Percentiles rank a stretch among this genome's conserved stretches.
Conservation (phyloP, 352 stramenopile species). For the Elongisporangium undulatum region DNA sequence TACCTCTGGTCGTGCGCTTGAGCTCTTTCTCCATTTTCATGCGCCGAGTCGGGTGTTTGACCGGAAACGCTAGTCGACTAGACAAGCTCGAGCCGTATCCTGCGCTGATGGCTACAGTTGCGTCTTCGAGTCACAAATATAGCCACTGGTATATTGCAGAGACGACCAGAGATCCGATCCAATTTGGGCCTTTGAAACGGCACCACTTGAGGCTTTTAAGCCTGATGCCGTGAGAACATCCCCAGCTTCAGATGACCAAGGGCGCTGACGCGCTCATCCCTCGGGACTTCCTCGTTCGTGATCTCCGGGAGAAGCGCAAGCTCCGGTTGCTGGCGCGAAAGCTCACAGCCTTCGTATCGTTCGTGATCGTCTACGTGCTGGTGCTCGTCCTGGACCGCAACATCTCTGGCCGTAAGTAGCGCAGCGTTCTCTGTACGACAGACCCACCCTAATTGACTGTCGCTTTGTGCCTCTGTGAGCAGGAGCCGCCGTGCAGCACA, state of each 20-base stretch:
- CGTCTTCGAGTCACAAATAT: not conserved
- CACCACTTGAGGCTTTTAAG: not conserved
- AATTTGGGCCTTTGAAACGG: not conserved
- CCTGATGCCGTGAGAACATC: conserved; percentile 3
- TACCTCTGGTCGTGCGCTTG: conserved; percentile 10
- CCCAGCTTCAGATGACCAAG: conserved; percentile 24
- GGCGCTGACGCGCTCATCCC: conserved; percentile 17
- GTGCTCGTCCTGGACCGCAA: conserved; percentile 65
- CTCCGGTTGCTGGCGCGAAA: conserved; percentile 62
- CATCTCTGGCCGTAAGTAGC: conserved; percentile 53
- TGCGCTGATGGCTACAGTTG: not conserved
- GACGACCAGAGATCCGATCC: not conserved
- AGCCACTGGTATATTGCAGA: not conserved
- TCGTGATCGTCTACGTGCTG: conserved; percentile 55
- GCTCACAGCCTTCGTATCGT: conserved; percentile 57
- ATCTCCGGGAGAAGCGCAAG: conserved; percentile 69
- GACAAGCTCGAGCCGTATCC: not conserved
- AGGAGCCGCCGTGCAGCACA: conserved; percentile 51
- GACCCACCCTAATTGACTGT: not conserved
- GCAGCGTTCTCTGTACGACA: not conserved
- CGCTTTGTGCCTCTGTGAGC: not conserved
- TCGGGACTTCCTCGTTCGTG: conserved; percentile 45
- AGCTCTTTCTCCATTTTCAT: conserved; percentile 1
- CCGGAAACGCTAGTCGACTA: not conserved
- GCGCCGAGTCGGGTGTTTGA: not conserved